Evolutionary conservation across 169 alveolate species (phyloP).

Genomic region (Plasmodium cynomolgi): DNA sequence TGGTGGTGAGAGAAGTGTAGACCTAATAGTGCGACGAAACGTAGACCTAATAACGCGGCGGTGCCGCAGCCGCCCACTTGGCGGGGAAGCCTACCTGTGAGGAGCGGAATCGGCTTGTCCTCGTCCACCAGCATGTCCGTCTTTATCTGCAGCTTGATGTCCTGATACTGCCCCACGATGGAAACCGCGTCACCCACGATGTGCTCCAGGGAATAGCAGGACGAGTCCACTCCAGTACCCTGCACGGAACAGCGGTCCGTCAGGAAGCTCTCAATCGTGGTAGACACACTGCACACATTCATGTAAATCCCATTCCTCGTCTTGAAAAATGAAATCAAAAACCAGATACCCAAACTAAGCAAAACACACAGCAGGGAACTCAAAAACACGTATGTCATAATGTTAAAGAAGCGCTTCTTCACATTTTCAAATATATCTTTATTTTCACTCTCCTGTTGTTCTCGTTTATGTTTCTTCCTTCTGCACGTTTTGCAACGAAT

Average conservation of each 20-base stretch:
- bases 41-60: too few relatives aligned
- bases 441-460: slow-evolving; percentile 1
- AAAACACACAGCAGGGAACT: not conserved
- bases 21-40: not conserved
- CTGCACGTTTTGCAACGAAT: not conserved
- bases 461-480: not conserved
- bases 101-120: not conserved
- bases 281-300: slow-evolving; percentile 24
- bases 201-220: slow-evolving; percentile 30
- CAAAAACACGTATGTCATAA: not conserved
- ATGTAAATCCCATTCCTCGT: slow-evolving; percentile 24
- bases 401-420: not conserved
- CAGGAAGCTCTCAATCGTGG: not conserved
- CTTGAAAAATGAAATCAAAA: not conserved
- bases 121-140: not conserved
- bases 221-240: not conserved
- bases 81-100: slow-evolving; percentile 6
- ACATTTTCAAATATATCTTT: not conserved
- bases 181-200: not conserved
- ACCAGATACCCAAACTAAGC: not conserved
- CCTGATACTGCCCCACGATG: slow-evolving; percentile 7
- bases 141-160: not conserved
- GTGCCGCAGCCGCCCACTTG: too few relatives aligned
- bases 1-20: not conserved
- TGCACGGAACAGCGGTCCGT: slow-evolving; percentile 8